These are phyloP conservation scores for Echites panduratus DNA, from an alignment of 257 asterid species.

Conservation along the genomic window DNA sequence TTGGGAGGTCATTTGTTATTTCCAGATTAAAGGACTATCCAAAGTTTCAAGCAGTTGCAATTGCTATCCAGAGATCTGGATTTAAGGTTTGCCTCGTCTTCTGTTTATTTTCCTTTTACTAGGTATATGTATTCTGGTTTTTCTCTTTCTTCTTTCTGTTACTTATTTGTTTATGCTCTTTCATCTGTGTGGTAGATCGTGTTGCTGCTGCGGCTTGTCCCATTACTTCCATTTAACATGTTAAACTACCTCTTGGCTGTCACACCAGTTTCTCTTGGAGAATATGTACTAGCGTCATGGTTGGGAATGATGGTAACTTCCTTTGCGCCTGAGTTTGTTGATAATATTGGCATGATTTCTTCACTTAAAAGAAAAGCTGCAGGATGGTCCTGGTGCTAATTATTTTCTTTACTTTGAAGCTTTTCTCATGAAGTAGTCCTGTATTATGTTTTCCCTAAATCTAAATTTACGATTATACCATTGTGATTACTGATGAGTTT, in stretches of 20 bases:
- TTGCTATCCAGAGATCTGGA: constrained; percentile 78
- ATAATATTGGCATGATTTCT: background rate
- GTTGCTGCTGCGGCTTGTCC: constrained; percentile 88
- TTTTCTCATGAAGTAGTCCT: background rate
- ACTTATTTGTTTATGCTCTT: background rate
- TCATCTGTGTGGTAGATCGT: constrained; percentile 58
- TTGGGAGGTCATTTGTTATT: constrained; percentile 84
- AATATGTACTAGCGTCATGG: constrained; percentile 95
- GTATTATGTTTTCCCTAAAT: background rate
- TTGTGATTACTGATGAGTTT: constrained; percentile 4
- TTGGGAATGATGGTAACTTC: constrained; percentile 91
- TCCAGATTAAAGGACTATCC: constrained; percentile 93
- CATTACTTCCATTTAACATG: constrained; percentile 92
- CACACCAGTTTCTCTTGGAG: constrained; percentile 77
- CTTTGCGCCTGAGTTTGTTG: background rate
- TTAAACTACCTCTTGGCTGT: constrained; percentile 93
- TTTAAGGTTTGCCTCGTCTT: constrained; percentile 53
- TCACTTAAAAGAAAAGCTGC: background rate
- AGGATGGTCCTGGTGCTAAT: background rate
- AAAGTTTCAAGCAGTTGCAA: constrained; percentile 84
- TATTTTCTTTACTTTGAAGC: background rate
- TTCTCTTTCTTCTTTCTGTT: background rate
- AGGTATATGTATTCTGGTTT: background rate
- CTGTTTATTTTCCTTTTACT: background rate
- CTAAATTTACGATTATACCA: background rate